Conservation (phyloP, 495 filamentous ascomycete genomes). For the Opeltia flavorubescens region DNA sequence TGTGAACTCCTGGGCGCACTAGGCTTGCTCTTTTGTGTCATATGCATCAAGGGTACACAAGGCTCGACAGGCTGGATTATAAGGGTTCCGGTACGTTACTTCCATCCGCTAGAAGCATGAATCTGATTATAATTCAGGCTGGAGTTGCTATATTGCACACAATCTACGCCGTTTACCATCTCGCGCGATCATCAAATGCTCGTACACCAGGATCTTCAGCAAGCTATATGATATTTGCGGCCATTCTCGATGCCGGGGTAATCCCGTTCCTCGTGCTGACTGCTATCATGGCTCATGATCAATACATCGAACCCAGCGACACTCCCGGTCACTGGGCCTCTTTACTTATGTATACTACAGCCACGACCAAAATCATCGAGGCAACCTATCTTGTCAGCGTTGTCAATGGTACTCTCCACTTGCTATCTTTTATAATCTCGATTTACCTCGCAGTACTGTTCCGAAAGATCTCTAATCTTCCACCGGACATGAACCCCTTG, state of each 20-base stretch:
- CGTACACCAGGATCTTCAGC: slow-evolving; percentile 64
- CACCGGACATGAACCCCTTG: slow-evolving; percentile 85
- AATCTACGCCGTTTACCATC: slow-evolving; percentile 65
- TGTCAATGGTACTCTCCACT: slow-evolving; percentile 48
- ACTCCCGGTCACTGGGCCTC: slow-evolving; percentile 45
- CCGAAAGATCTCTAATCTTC: slow-evolving; percentile 62
- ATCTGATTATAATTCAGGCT: slow-evolving; percentile 33
- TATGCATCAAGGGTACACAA: slow-evolving; percentile 54
- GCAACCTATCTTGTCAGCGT: slow-evolving; percentile 50
- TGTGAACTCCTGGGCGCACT: slow-evolving; percentile 51
- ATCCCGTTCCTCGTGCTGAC: slow-evolving; percentile 69
- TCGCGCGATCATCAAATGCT: slow-evolving; percentile 47
- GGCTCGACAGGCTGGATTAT: slow-evolving; percentile 56
- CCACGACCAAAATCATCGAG: slow-evolving; percentile 40
- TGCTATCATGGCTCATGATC: slow-evolving; percentile 38
- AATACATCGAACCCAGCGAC: slow-evolving; percentile 29
- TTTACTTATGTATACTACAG: slow-evolving; percentile 34
- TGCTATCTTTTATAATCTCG: slow-evolving; percentile 52
- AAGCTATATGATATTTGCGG: slow-evolving; percentile 72
- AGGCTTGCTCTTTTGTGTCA: slow-evolving; percentile 56
- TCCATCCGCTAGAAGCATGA: background rate
- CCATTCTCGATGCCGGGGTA: slow-evolving; percentile 53
- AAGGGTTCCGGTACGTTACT: slow-evolving; percentile 51
- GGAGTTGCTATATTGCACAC: slow-evolving; percentile 55
- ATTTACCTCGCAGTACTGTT: slow-evolving; percentile 61